Evolutionary conservation across 2,329 filamentous ascomycete genomes (phyloP).

Genomic region (Chrysoporthe deuterocubensis): DNA sequence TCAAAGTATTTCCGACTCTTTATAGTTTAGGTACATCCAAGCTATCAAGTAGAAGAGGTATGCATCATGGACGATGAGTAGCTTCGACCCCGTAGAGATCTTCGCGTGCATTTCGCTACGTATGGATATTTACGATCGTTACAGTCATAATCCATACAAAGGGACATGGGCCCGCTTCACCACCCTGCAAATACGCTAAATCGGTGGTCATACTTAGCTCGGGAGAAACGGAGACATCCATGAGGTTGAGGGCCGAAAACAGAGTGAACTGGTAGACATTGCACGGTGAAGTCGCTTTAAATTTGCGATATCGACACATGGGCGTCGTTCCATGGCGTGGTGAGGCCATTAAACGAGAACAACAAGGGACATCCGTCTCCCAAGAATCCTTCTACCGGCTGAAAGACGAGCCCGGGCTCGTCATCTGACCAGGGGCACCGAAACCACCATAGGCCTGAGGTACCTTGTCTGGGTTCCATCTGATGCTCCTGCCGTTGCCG

Average conservation of each 20-base stretch:
- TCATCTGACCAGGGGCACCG: constrained; percentile 69
- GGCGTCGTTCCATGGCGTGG: background rate
- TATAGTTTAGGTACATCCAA: background rate
- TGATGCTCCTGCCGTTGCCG: constrained; percentile 49
- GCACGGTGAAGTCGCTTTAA: constrained; percentile 7
- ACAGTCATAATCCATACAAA: constrained; percentile 24
- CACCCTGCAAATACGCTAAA: background rate
- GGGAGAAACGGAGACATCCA: constrained; percentile 1
- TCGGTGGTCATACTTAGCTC: background rate
- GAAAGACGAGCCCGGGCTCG: constrained; percentile 60
- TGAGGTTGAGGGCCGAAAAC: background rate
- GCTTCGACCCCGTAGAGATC: background rate
- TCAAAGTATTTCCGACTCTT: background rate
- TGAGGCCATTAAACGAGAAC: background rate
- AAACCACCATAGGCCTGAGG: constrained; percentile 46
- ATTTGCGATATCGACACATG: constrained; percentile 25
- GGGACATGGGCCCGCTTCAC: background rate
- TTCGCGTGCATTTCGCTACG: constrained; percentile 10
- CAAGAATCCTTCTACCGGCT: constrained; percentile 29
- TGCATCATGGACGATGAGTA: background rate
- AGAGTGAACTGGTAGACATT: background rate
- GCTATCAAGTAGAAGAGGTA: background rate
- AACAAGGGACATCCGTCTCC: constrained; percentile 33
- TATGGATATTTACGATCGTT: constrained; percentile 24
- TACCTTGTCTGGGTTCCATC: constrained; percentile 50